A percentile compares a stretch with the other conserved stretches of the same genome.
phyloP scores from a whole-genome alignment of 2,329 filamentous ascomycete species.

The Biscogniauxia mediterranea region DNA sequence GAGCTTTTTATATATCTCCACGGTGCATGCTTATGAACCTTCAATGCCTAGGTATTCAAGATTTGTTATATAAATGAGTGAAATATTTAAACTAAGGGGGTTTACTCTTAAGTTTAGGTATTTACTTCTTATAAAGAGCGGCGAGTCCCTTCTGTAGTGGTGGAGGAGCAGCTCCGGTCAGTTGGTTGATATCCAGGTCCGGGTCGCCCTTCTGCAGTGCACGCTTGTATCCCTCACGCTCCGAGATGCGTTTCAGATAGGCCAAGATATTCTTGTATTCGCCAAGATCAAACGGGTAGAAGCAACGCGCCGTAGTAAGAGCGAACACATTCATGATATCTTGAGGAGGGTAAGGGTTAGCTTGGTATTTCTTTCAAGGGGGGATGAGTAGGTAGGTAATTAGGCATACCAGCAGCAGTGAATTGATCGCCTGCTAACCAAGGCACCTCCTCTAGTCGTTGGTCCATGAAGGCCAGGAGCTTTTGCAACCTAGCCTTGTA shows the following conservation, averaged over 20 bases:
- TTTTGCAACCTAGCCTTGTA: constrained; percentile 34
- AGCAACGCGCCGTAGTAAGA: constrained; percentile 60
- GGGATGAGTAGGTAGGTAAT: too few species aligned
- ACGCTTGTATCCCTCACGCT: constrained; percentile 44
- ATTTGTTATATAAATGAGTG: not conserved
- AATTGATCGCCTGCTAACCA: constrained; percentile 63
- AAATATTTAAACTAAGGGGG: not conserved
- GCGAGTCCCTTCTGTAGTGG: constrained; percentile 16
- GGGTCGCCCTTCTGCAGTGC: constrained; percentile 51
- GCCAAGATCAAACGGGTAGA: constrained; percentile 42
- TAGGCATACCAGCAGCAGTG: constrained; percentile 46
- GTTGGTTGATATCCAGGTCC: constrained; percentile 35
- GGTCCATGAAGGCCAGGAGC: constrained; percentile 47
- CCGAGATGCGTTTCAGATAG: constrained; percentile 44
- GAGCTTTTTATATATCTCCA: too few species aligned
- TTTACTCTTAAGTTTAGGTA: not conserved
- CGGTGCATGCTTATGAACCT: too few species aligned
- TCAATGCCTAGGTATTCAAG: too few species aligned
- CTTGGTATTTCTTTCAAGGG: not conserved
- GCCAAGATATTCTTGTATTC: constrained; percentile 42
- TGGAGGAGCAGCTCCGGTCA: constrained; percentile 19
- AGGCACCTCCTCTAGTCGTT: constrained; percentile 43
- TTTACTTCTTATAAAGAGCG: constrained; percentile 5
- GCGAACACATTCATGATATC: constrained; percentile 63
- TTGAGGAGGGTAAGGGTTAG: not conserved